These are phyloP conservation scores for Trypanosoma boissoni DNA, from an alignment of 208 protist genomes.

Conservation along the genomic window DNA sequence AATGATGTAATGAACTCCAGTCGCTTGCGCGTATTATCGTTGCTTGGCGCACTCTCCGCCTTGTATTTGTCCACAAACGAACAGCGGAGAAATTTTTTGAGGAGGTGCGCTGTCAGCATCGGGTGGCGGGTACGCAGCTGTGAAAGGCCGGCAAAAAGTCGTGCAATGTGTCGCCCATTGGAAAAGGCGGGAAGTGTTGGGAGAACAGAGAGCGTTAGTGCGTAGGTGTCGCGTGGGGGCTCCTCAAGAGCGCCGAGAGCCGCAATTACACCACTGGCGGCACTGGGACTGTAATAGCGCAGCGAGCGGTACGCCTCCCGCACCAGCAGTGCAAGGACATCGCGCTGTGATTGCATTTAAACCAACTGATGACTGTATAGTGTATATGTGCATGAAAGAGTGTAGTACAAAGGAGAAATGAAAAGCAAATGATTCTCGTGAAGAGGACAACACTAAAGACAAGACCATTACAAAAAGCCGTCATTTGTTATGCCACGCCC, in stretches of 20 bases:
- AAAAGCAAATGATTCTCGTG: too few species aligned
- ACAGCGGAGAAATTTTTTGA: slow-evolving; percentile 33
- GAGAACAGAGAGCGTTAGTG: slow-evolving; percentile 24
- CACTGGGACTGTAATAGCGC: slow-evolving; percentile 24
- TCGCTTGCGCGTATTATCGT: too few species aligned
- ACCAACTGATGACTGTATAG: too few species aligned
- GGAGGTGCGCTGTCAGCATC: slow-evolving; percentile 41
- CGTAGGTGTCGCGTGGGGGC: slow-evolving; percentile 7
- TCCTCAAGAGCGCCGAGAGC: slow-evolving; percentile 27
- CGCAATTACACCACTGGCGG: slow-evolving; percentile 18
- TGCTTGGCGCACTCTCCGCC: not conserved
- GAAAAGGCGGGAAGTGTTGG: slow-evolving; percentile 20
- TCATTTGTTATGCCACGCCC: too few species aligned
- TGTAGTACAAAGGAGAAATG: too few species aligned
- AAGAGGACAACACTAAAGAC: too few species aligned
- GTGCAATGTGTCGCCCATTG: slow-evolving; percentile 16
- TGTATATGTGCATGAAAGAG: too few species aligned
- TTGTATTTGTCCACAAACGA: not conserved
- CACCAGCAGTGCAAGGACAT: not conserved
- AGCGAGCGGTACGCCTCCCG: slow-evolving; percentile 27
- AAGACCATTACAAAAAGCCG: too few species aligned
- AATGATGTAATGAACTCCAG: not conserved
- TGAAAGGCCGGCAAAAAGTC: slow-evolving; percentile 37
- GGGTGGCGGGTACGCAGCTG: slow-evolving; percentile 24
- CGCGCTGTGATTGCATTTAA: not conserved